A percentile compares a stretch with the other conserved stretches of the same genome.
Conservation (phyloP, 306 rosid species). For the Cucumis hystrix region DNA sequence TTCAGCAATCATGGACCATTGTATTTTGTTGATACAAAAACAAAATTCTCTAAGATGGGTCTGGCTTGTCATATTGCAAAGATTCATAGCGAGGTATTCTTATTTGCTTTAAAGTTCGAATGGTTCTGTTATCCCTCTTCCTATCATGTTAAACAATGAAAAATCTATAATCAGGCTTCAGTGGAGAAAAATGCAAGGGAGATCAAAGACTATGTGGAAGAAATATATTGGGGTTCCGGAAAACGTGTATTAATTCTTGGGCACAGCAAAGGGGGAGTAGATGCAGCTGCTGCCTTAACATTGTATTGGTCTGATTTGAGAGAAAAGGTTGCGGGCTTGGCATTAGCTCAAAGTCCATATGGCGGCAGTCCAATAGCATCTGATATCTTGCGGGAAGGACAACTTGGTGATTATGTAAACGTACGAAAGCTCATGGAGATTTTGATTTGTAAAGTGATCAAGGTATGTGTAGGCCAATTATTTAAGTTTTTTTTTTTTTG, state of each 20-base stretch:
- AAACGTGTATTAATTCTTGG: slow-evolving; percentile 91
- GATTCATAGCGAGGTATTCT: slow-evolving; percentile 91
- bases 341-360: slow-evolving; percentile 89
- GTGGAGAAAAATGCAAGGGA: slow-evolving; percentile 95
- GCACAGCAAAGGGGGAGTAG: slow-evolving; percentile 99
- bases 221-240: slow-evolving; percentile 89
- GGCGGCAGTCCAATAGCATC: slow-evolving; percentile 98
- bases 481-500: not conserved
- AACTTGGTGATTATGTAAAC: slow-evolving; percentile 92
- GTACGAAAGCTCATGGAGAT: slow-evolving; percentile 83
- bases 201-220: slow-evolving; percentile 86
- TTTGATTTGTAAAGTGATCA: slow-evolving; percentile 69
- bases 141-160: slow-evolving; percentile 13
- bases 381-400: slow-evolving; percentile 91
- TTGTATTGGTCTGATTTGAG: slow-evolving; percentile 92
- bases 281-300: slow-evolving; percentile 95
- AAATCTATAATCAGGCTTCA: slow-evolving; percentile 45
- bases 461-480: slow-evolving; percentile 30
- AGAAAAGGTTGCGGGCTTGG: slow-evolving; percentile 95
- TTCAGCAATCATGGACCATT: slow-evolving; percentile 98
- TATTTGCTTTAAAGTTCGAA: not conserved
- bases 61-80: slow-evolving; percentile 89
- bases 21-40: slow-evolving; percentile 73
- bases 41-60: slow-evolving; percentile 81
- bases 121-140: not conserved